phyloP scores from a whole-genome alignment of 371 early-diverging fungal species.

The Capillidium heterosporum region DNA sequence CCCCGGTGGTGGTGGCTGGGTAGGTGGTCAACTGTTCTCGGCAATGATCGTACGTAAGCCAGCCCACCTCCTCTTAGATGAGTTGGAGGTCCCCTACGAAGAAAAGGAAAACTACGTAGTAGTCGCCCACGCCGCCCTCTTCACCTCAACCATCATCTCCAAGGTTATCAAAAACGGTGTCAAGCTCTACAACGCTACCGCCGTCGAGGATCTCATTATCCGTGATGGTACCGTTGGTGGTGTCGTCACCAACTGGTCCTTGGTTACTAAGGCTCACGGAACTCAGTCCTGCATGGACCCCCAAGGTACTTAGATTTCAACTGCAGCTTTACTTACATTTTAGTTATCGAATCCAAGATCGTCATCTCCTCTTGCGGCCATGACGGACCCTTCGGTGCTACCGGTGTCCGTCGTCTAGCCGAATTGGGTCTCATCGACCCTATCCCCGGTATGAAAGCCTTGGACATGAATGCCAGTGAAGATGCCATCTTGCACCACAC shows the following conservation, averaged over 20 bases:
- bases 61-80: slow-evolving; percentile 38
- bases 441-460: slow-evolving; percentile 42
- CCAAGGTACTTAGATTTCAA: slow-evolving; percentile 12
- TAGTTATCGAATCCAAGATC: slow-evolving; percentile 39
- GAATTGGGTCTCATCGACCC: slow-evolving; percentile 34
- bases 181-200: slow-evolving; percentile 61
- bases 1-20: slow-evolving; percentile 58
- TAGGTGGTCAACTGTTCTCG: slow-evolving; percentile 56
- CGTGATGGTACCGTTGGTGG: slow-evolving; percentile 33
- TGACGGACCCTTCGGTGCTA: slow-evolving; percentile 57
- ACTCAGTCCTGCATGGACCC: slow-evolving; percentile 70
- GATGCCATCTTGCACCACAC: slow-evolving; percentile 46
- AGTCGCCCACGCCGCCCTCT: slow-evolving; percentile 51
- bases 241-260: slow-evolving; percentile 60
- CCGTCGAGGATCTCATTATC: slow-evolving; percentile 52
- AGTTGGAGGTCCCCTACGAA: slow-evolving; percentile 45
- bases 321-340: not conserved
- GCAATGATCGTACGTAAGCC: slow-evolving; percentile 54
- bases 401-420: slow-evolving; percentile 45
- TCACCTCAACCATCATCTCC: slow-evolving; percentile 53
- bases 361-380: slow-evolving; percentile 53
- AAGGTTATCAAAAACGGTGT: slow-evolving; percentile 46
- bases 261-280: slow-evolving; percentile 40
- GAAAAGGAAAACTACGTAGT: slow-evolving; percentile 57
- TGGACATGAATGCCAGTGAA: slow-evolving; percentile 58